Evolutionary conservation across 805 yeast species (phyloP).

Genomic region (Candida arabinofermentans): DNA sequence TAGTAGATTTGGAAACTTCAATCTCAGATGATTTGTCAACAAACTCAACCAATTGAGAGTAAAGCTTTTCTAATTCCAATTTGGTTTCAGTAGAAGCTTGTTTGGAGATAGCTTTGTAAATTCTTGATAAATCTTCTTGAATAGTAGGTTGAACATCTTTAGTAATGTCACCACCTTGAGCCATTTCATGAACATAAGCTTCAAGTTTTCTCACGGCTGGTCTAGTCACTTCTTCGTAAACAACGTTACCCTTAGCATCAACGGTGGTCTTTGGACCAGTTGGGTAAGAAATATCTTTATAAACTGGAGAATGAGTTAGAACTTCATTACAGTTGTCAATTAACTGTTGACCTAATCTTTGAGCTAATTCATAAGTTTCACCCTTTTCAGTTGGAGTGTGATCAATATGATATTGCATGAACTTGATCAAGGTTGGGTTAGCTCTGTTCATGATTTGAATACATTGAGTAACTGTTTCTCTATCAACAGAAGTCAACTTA

Average conservation of each 20-base stretch:
- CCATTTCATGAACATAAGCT: conserved; percentile 95
- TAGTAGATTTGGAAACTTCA: conserved; percentile 60
- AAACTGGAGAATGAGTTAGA: conserved; percentile 74
- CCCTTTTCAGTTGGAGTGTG: conserved; percentile 84
- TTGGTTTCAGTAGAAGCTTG: conserved; percentile 69
- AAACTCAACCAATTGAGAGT: conserved; percentile 65
- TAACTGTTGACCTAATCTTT: conserved; percentile 85
- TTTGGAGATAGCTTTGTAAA: conserved; percentile 75
- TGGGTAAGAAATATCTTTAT: conserved; percentile 91
- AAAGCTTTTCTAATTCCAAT: conserved; percentile 65
- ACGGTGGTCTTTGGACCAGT: conserved; percentile 92
- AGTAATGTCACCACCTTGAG: conserved; percentile 86
- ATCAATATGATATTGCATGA: conserved; percentile 92
- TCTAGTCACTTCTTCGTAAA: conserved; percentile 80
- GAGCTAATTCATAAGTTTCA: conserved; percentile 88
- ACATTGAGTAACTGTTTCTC: conserved; percentile 95
- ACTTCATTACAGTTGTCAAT: conserved; percentile 95
- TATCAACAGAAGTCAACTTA: conserved; percentile 80
- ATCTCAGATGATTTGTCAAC: conserved; percentile 69
- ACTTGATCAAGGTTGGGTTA: conserved; percentile 86
- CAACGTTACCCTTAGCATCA: conserved; percentile 82
- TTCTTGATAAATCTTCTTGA: conserved; percentile 78
- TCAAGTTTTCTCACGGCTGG: conserved; percentile 91
- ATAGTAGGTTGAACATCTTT: conserved; percentile 66
- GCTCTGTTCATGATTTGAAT: conserved; percentile 97